These are phyloP conservation scores for Suhomyces anneliseae DNA, from an alignment of 1,139 yeast genomes.

Conservation along the genomic window DNA sequence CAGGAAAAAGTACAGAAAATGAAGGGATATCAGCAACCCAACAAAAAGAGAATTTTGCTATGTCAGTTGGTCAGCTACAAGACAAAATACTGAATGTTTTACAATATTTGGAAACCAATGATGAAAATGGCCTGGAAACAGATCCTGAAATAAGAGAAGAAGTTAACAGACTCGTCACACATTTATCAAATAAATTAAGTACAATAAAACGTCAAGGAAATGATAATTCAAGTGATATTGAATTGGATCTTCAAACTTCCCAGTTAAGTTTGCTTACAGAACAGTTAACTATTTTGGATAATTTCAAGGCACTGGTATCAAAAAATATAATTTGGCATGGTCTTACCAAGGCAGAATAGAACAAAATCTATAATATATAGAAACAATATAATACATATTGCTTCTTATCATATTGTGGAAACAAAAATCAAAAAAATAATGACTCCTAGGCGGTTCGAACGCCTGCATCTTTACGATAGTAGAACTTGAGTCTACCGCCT, in stretches of 20 bases:
- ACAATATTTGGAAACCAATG: slow-evolving; percentile 15
- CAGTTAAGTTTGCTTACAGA: slow-evolving; percentile 33
- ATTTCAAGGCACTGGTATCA: slow-evolving; percentile 22
- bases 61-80: slow-evolving; percentile 24
- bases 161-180: slow-evolving; percentile 26
- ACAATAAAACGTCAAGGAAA: slow-evolving; percentile 13
- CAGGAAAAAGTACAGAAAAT: slow-evolving; percentile 5
- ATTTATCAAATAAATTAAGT: slow-evolving; percentile 26
- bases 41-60: slow-evolving; percentile 18
- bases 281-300: slow-evolving; percentile 27
- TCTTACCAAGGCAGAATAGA: background rate
- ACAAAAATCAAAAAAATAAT: slow-evolving; percentile 12
- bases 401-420: background rate
- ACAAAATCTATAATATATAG: slow-evolving; percentile 1
- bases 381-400: background rate
- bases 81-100: slow-evolving; percentile 22
- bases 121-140: slow-evolving; percentile 8
- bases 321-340: slow-evolving; percentile 16
- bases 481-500: slow-evolving; percentile 39
- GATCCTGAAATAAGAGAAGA: slow-evolving; percentile 7
- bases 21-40: slow-evolving; percentile 11
- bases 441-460: slow-evolving; percentile 23
- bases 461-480: slow-evolving; percentile 30
- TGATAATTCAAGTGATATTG: slow-evolving; percentile 8
- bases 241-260: slow-evolving; percentile 20